Base-by-base conservation (phyloP, 768 basidiomycete genomes). In the Podaxis sp. region DNA sequence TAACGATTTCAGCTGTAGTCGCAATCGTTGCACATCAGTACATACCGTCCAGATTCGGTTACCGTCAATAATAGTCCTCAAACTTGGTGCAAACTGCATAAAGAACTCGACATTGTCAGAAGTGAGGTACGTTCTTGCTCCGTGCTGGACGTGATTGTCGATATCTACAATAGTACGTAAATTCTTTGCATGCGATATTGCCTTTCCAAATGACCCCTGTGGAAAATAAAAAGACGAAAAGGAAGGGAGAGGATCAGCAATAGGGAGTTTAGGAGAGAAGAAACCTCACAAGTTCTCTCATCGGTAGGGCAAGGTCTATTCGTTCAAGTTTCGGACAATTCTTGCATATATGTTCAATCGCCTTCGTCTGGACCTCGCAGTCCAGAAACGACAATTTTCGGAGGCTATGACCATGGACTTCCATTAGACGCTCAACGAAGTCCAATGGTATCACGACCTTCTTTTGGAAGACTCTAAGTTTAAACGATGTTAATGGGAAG, bases 261-360 rank as follows among this genome's bases (percentile, higher is more conserved):
- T 17, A 44, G n/a, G 19, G 9, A 54, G 38, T 57, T 40, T 24
- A 53, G 39, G 11, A 22, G 40, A 36, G 44, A 22, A 53, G 63
- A 57, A 65, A 30, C 70, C 79, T 46, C 53, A 85, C 84, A 30
- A 83, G 65, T 3, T 86, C 83, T 66, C 80, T 82, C 55, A 78
- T 70, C 2, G 85, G 83, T n/a, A 87, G 68, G 26, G 79, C 72
- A 11, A 88, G 64, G 44, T 80, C 80, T 4, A 89, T 70, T 57
- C 80, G 73, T 68, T 86, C 82, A 22, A 89, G 76, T 17, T 75
- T 67, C 3, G 69, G 62, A 67, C 86, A 87, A 19, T 67, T 61
- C 19, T 72, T 70, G 66, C 80, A 81, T 12, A 88, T 77, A 22
- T 70, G 67, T 13, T 68, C 59, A 9, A 87, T 68, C 17, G 77